Base-by-base conservation (phyloP, 164 flowering plant species). In the Vitis cinerea region DNA sequence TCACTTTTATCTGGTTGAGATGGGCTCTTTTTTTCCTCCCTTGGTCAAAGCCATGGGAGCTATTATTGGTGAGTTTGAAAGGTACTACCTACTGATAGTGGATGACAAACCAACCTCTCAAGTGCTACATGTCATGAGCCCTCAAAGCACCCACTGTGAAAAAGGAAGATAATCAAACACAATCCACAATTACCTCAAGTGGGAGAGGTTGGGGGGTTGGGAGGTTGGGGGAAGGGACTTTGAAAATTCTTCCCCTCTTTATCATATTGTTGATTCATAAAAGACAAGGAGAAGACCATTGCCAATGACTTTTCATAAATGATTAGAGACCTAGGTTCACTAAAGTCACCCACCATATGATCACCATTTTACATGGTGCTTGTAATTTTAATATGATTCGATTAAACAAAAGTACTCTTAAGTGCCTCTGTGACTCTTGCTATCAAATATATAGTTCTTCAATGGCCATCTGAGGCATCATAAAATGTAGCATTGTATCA, bases 31-130 rank as follows among this genome's bases (percentile, higher is more conserved):
- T 53, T 56, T 16, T 19, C 9, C 19, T 56, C 29, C 27, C 16
- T 16, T 56, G 59, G 59, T 56, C 59, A 56, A 56, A 56, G 16
- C 59, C 59, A 56, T 56, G 59, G n/a, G 59, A 17, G 27, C 27
- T 56, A 56, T 56, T 19, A 56, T 56, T 56, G 50, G 64, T 61
- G 64, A 13, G 10, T 13, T 61, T 31, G 64, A 61, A 61, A n/a
- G 50, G 31, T 31, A 14, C 9, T 31, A 19, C 8, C 15, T 61
- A 15, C 7, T 31, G 44, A 2, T 37, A 14, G 64, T 56, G 64
- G 64, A 37, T 14, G 64, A 61, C 50, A 61, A 61, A 8, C 8
- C 8, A 61, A 30, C 64, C 49, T 61, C 64, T 61, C 64, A 61
- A 31, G 17, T 61, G 50, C 49, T 61, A 30, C 50, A 31, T 61